Evolutionary conservation across 2,329 filamentous ascomycete genomes (phyloP).

Genomic region (Fusarium sp.): DNA sequence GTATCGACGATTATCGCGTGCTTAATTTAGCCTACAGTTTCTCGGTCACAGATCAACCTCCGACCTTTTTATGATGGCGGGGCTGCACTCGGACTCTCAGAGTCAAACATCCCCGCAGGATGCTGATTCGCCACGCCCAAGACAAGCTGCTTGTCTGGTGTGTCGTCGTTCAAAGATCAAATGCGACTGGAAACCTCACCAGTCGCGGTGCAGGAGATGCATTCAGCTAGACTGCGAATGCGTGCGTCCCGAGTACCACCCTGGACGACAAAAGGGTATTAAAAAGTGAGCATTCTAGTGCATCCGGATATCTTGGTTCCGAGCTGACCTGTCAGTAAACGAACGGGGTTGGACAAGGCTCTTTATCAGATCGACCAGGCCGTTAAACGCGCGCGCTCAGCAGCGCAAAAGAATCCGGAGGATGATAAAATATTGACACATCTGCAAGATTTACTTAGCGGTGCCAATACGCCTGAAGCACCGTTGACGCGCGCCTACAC

Average conservation of each 20-base stretch:
- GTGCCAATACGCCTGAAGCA: slow-evolving; percentile 42
- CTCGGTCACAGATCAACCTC: slow-evolving; percentile 40
- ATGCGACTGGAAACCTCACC: slow-evolving; percentile 70
- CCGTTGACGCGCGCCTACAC: slow-evolving; percentile 35
- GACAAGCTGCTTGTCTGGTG: slow-evolving; percentile 71
- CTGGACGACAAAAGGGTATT: slow-evolving; percentile 81
- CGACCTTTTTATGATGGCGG: slow-evolving; percentile 33
- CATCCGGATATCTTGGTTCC: not conserved
- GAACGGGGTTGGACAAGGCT: slow-evolving; percentile 81
- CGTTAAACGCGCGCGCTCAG: slow-evolving; percentile 68
- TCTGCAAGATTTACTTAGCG: slow-evolving; percentile 59
- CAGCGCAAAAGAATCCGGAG: slow-evolving; percentile 58
- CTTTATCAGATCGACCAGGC: slow-evolving; percentile 82
- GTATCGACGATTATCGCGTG: slow-evolving; percentile 22
- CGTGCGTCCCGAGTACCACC: slow-evolving; percentile 79
- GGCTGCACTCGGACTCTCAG: slow-evolving; percentile 27
- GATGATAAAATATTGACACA: slow-evolving; percentile 63
- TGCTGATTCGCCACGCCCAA: slow-evolving; percentile 50
- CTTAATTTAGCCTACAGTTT: slow-evolving; percentile 8
- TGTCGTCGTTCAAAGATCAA: slow-evolving; percentile 79
- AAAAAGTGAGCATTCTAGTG: slow-evolving; percentile 73
- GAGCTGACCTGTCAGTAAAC: slow-evolving; percentile 69
- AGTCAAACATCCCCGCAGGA: slow-evolving; percentile 40
- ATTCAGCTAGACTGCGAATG: slow-evolving; percentile 72
- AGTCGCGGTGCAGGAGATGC: slow-evolving; percentile 73